Evolutionary conservation across 257 asterid genomes (phyloP).

Genomic region (Handroanthus guayacan): DNA sequence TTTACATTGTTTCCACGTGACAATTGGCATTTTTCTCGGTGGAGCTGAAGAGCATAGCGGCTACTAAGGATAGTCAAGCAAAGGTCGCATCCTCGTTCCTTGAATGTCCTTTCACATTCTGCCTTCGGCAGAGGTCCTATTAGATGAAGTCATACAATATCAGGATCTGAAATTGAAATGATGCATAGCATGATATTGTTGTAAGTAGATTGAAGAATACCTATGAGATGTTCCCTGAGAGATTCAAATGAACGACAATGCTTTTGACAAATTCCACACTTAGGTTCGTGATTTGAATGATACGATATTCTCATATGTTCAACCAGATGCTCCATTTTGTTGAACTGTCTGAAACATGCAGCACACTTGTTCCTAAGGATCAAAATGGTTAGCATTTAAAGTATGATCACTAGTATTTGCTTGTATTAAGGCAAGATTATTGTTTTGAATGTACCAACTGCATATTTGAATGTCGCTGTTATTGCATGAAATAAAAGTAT

Average conservation of each 20-base stretch:
- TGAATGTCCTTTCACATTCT: constrained; percentile 91
- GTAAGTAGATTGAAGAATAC: constrained; percentile 42
- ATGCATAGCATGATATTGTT: neutral
- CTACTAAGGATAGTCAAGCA: constrained; percentile 61
- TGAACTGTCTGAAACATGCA: constrained; percentile 89
- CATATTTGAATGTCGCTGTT: neutral
- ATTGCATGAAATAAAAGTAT: constrained; percentile 28
- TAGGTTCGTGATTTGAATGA: constrained; percentile 89
- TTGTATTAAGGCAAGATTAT: constrained; percentile 6
- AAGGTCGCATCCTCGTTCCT: constrained; percentile 83
- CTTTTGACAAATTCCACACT: constrained; percentile 78
- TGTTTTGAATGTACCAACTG: neutral
- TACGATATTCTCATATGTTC: constrained; percentile 87
- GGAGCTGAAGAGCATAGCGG: constrained; percentile 59
- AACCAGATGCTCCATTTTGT: constrained; percentile 87
- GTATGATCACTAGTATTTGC: neutral
- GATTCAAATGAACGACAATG: constrained; percentile 94
- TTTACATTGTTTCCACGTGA: constrained; percentile 73
- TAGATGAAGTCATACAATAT: constrained; percentile 28
- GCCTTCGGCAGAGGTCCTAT: constrained; percentile 92
- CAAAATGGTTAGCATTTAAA: constrained; percentile 27
- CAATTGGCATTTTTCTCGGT: constrained; percentile 69
- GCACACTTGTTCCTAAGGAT: constrained; percentile 85
- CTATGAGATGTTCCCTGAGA: constrained; percentile 90
- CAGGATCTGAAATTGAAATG: constrained; percentile 11